phyloP scores from a whole-genome alignment of 345 rosid genomes.

The Odontarrhena argentea region DNA sequence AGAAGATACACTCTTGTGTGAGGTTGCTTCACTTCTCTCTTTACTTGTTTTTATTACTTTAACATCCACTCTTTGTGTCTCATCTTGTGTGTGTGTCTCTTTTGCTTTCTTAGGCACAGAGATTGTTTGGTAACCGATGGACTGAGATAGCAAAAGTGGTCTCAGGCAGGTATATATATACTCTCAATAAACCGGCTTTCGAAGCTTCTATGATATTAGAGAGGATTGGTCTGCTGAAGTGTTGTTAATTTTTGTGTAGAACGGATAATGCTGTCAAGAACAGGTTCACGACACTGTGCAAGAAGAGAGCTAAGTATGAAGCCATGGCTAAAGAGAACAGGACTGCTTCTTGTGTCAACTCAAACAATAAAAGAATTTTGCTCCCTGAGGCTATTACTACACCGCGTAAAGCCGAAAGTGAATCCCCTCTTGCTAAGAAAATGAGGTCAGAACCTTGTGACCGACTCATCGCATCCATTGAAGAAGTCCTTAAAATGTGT shows the following conservation, averaged over 20 bases:
- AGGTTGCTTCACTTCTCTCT: conserved; percentile 35
- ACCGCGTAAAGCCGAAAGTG: conserved; percentile 48
- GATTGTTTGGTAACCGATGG: conserved; percentile 95
- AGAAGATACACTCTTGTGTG: conserved; percentile 91
- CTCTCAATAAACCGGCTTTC: not conserved
- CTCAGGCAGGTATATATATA: conserved; percentile 78
- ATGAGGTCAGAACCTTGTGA: conserved; percentile 47
- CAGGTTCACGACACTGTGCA: conserved; percentile 92
- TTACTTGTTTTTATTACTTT: too few species aligned
- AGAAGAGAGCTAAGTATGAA: conserved; percentile 96
- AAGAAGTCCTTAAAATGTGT: conserved; percentile 21
- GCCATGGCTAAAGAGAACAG: conserved; percentile 81
- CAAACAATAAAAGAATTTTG: conserved; percentile 72
- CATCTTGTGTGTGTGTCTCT: conserved; percentile 19
- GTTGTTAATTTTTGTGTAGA: conserved; percentile 45
- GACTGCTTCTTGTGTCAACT: conserved; percentile 49
- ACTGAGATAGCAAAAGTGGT: conserved; percentile 99
- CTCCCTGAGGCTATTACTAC: conserved; percentile 46
- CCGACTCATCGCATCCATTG: not conserved
- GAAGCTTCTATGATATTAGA: not conserved
- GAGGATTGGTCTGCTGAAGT: not conserved
- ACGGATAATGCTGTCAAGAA: conserved; percentile 99
- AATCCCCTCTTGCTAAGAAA: conserved; percentile 54
- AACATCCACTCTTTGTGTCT: not conserved
- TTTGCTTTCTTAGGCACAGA: conserved; percentile 72